A percentile compares a stretch with the other conserved stretches of the same genome.
phyloP scores from a whole-genome alignment of 2,329 filamentous ascomycete genomes.

The Phyllosticta citrichinensis region DNA sequence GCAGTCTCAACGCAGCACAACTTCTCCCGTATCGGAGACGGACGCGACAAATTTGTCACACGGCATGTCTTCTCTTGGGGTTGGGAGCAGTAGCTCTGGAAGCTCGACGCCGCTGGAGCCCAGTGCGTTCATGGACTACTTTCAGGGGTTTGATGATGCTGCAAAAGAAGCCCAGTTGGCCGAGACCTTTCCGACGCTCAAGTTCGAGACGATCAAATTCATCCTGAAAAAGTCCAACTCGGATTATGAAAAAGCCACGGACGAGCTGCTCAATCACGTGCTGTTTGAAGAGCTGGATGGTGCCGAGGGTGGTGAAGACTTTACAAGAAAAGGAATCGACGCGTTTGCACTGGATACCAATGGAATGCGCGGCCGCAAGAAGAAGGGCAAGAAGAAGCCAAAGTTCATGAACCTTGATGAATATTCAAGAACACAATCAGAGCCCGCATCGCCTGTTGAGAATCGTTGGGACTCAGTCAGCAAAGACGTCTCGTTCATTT shows the following conservation, averaged over 20 bases:
- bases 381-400: slow-evolving; percentile 29
- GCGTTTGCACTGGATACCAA: slow-evolving; percentile 58
- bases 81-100: slow-evolving; percentile 18
- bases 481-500: slow-evolving; percentile 52
- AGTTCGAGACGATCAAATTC: slow-evolving; percentile 53
- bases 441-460: slow-evolving; percentile 12
- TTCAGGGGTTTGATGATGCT: slow-evolving; percentile 26
- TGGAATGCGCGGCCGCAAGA: slow-evolving; percentile 33
- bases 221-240: slow-evolving; percentile 58
- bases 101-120: neutral
- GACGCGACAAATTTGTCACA: slow-evolving; percentile 42
- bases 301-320: slow-evolving; percentile 32
- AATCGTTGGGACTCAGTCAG: slow-evolving; percentile 52
- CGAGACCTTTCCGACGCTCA: slow-evolving; percentile 63
- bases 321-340: slow-evolving; percentile 63
- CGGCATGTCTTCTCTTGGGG: slow-evolving; percentile 30
- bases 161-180: slow-evolving; percentile 55
- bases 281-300: slow-evolving; percentile 61
- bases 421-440: slow-evolving; percentile 16
- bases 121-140: slow-evolving; percentile 17
- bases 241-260: slow-evolving; percentile 60
- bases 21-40: slow-evolving; percentile 35
- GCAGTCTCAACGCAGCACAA: slow-evolving; percentile 14
- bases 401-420: slow-evolving; percentile 20
- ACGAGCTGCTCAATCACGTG: slow-evolving; percentile 69